Conservation (phyloP, 2,329 filamentous ascomycete species). For the Rhytidhysteron rufulum region DNA sequence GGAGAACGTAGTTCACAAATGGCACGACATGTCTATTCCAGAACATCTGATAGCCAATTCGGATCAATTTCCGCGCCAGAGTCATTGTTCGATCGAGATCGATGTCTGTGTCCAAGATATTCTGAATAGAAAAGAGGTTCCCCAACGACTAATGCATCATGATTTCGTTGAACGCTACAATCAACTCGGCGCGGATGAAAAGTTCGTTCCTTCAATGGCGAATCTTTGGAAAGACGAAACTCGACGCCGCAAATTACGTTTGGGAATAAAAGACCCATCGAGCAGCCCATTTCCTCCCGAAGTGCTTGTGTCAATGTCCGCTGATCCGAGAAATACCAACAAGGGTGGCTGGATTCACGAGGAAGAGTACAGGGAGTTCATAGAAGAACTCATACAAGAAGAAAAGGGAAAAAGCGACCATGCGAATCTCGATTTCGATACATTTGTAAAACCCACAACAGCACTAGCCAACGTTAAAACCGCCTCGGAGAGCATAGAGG, state of each 20-base stretch:
- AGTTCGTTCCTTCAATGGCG: conserved; percentile 90
- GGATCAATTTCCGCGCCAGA: conserved; percentile 66
- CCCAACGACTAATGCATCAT: conserved; percentile 76
- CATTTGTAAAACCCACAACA: conserved; percentile 56
- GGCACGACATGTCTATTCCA: conserved; percentile 74
- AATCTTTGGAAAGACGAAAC: conserved; percentile 90
- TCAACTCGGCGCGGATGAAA: conserved; percentile 64
- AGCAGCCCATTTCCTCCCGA: conserved; percentile 78
- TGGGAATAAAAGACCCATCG: conserved; percentile 60
- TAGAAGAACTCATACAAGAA: conserved; percentile 59
- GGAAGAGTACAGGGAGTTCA: conserved; percentile 68
- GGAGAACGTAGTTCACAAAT: conserved; percentile 62
- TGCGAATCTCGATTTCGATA: conserved; percentile 56
- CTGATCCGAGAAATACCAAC: conserved; percentile 67
- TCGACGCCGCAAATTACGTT: conserved; percentile 67
- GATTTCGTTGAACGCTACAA: conserved; percentile 73
- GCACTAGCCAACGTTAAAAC: conserved; percentile 66
- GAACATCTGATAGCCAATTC: conserved; percentile 58
- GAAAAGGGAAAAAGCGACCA: conserved; percentile 55
- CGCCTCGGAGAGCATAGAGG: conserved; percentile 76
- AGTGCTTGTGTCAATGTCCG: conserved; percentile 83
- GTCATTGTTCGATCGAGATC: conserved; percentile 84
- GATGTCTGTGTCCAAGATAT: conserved; percentile 90
- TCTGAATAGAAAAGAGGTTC: conserved; percentile 71
- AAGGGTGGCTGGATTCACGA: conserved; percentile 92